These are phyloP conservation scores for Chalciporus pseudorubinellus DNA, from an alignment of 768 basidiomycete genomes.

Conservation along the genomic window DNA sequence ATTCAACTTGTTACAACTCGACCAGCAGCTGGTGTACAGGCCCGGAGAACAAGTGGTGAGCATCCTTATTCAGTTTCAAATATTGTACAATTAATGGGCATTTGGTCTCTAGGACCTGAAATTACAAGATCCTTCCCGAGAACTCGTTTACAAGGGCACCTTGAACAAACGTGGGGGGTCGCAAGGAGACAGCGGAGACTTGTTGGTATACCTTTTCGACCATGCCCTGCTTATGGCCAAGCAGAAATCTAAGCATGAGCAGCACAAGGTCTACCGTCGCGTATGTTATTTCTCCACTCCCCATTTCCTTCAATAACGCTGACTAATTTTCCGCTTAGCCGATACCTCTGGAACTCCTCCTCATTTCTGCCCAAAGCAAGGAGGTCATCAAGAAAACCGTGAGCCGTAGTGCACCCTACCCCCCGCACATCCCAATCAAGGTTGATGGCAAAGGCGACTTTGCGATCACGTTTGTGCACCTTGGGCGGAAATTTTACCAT, in stretches of 20 bases:
- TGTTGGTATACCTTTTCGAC: slow-evolving; percentile 94
- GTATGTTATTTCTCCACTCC: slow-evolving; percentile 45
- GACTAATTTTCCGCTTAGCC: slow-evolving; percentile 51
- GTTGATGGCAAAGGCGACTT: slow-evolving; percentile 78
- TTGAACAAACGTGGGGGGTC: slow-evolving; percentile 79
- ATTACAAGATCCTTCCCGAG: slow-evolving; percentile 81
- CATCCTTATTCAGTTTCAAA: slow-evolving; percentile 11
- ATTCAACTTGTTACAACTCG: slow-evolving; percentile 92
- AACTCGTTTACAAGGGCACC: slow-evolving; percentile 87
- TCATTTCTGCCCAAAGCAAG: slow-evolving; percentile 63
- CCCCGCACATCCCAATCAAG: slow-evolving; percentile 49
- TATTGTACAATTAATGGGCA: background rate
- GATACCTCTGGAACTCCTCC: slow-evolving; percentile 90
- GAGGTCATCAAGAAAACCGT: slow-evolving; percentile 45
- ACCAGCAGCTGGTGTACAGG: slow-evolving; percentile 86
- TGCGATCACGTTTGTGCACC: slow-evolving; percentile 89
- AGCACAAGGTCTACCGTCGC: slow-evolving; percentile 88
- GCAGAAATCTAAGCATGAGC: slow-evolving; percentile 89
- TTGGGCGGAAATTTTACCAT: slow-evolving; percentile 90
- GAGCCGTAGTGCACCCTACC: slow-evolving; percentile 38
- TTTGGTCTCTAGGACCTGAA: slow-evolving; percentile 64
- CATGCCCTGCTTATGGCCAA: slow-evolving; percentile 95
- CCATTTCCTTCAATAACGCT: too few species aligned
- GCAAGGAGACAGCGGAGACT: slow-evolving; percentile 78
- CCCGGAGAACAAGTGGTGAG: slow-evolving; percentile 88